Percentiles rank a stretch among this genome's conserved stretches.
Conservation (phyloP, 2,329 filamentous ascomycete genomes). For the Chrysosporium keratinophilum region DNA sequence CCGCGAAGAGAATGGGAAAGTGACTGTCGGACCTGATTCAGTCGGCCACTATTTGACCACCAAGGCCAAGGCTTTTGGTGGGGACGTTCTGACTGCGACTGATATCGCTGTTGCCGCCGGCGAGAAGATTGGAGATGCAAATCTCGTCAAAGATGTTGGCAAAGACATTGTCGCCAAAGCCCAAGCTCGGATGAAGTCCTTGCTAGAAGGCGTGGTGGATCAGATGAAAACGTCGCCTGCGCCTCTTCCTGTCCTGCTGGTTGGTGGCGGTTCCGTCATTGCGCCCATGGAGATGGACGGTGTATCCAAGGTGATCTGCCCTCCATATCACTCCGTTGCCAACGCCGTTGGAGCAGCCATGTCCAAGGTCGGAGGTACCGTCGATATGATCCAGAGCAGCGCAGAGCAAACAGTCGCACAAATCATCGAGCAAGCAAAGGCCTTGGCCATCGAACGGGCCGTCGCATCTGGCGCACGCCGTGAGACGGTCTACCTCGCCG, state of each 20-base stretch:
- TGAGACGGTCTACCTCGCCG: slow-evolving; percentile 40
- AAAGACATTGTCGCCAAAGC: slow-evolving; percentile 16
- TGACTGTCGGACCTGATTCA: slow-evolving; percentile 47
- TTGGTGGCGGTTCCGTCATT: slow-evolving; percentile 47
- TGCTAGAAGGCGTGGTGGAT: slow-evolving; percentile 45
- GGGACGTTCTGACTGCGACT: slow-evolving; percentile 43
- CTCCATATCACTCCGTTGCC: slow-evolving; percentile 44
- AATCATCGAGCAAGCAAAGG: slow-evolving; percentile 17
- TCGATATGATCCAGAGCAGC: slow-evolving; percentile 41
- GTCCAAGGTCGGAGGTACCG: slow-evolving; percentile 42
- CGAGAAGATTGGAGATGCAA: slow-evolving; percentile 18
- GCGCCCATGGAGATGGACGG: slow-evolving; percentile 39
- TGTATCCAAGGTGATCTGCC: slow-evolving; percentile 41
- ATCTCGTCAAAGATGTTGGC: slow-evolving; percentile 18
- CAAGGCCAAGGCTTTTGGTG: slow-evolving; percentile 46
- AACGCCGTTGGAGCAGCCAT: slow-evolving; percentile 52
- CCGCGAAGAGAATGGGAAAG: slow-evolving; percentile 21
- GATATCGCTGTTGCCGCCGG: slow-evolving; percentile 36
- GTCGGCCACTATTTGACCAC: slow-evolving; percentile 44
- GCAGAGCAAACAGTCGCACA: slow-evolving; percentile 20
- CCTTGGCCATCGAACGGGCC: slow-evolving; percentile 35
- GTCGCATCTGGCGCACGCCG: slow-evolving; percentile 39
- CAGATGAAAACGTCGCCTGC: slow-evolving; percentile 46
- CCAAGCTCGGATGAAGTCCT: slow-evolving; percentile 31
- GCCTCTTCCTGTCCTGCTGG: slow-evolving; percentile 43